These are phyloP conservation scores for Monilinia laxa DNA, from an alignment of 2,329 filamentous ascomycete species.

Conservation along the genomic window DNA sequence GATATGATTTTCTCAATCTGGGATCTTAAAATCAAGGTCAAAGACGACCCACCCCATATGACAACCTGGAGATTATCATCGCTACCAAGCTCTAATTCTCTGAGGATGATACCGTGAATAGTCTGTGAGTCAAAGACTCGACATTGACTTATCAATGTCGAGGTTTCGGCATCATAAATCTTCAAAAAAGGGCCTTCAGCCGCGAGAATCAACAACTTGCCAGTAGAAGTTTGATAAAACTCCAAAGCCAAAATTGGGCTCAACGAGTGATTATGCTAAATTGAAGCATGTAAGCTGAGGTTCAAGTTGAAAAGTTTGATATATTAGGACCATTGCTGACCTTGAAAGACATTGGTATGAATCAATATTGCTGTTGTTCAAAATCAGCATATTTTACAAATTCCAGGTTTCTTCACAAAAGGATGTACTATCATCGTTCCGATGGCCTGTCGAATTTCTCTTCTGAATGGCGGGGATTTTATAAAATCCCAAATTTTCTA, in stretches of 20 bases:
- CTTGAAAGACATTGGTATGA: conserved; percentile 22
- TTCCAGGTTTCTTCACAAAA: no score
- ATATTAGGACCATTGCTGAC: conserved; percentile 9
- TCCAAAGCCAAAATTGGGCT: conserved; percentile 60
- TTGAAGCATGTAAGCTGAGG: conserved; percentile 14
- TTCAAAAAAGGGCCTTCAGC: conserved; percentile 61
- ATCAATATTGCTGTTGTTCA: not conserved
- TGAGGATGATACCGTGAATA: conserved; percentile 69
- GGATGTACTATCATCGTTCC: no score
- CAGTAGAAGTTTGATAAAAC: conserved; percentile 46
- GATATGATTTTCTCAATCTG: conserved; percentile 28
- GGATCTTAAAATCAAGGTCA: conserved; percentile 42
- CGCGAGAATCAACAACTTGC: conserved; percentile 50
- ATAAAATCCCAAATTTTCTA: no score
- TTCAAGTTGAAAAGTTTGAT: not conserved
- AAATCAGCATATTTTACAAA: conserved; percentile 3
- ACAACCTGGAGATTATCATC: conserved; percentile 46
- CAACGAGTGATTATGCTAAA: conserved; percentile 39
- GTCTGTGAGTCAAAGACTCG: conserved; percentile 65
- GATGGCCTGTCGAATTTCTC: no score
- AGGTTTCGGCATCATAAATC: conserved; percentile 46
- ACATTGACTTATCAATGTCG: conserved; percentile 45
- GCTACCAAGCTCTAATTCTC: conserved; percentile 27
- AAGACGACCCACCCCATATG: conserved; percentile 67
- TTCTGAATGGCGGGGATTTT: no score